These are phyloP conservation scores for Larix kaempferi DNA, from an alignment of 75 land plant species.

Conservation along the genomic window DNA sequence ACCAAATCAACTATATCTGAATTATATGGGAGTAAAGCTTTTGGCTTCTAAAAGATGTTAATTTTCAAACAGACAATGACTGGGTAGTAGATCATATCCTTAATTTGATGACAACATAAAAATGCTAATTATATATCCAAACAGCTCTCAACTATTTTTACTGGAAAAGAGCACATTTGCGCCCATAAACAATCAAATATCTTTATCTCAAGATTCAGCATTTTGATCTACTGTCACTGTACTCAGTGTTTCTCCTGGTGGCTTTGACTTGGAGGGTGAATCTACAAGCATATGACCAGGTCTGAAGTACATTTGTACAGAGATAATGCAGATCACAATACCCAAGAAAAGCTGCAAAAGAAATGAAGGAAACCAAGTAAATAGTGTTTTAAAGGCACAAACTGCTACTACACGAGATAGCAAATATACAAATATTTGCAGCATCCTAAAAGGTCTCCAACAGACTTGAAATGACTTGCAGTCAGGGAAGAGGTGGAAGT, in stretches of 20 bases:
- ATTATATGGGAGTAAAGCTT: no score
- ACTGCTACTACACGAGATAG: not conserved
- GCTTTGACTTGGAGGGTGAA: constrained; percentile 34
- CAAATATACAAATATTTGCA: not conserved
- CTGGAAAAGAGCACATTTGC: no score
- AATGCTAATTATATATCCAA: no score
- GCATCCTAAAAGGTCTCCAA: not conserved
- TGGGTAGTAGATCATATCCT: no score
- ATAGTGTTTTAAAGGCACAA: not conserved
- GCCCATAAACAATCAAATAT: no score
- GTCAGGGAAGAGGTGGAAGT: not conserved
- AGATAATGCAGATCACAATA: constrained; percentile 86
- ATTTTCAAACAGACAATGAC: no score
- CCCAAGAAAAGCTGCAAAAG: constrained; percentile 87
- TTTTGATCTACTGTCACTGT: constrained; percentile 27
- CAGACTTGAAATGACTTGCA: not conserved
- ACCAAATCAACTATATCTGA: no score
- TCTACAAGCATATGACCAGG: constrained; percentile 79
- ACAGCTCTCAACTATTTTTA: no score
- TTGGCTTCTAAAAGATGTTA: no score
- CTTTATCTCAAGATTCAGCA: constrained; percentile 25
- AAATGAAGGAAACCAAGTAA: not conserved
- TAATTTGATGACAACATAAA: no score
- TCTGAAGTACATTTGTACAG: constrained; percentile 92
- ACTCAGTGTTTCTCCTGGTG: constrained; percentile 12